Evolutionary conservation across 768 basidiomycete genomes (phyloP).

Genomic region (Mycena metata): DNA sequence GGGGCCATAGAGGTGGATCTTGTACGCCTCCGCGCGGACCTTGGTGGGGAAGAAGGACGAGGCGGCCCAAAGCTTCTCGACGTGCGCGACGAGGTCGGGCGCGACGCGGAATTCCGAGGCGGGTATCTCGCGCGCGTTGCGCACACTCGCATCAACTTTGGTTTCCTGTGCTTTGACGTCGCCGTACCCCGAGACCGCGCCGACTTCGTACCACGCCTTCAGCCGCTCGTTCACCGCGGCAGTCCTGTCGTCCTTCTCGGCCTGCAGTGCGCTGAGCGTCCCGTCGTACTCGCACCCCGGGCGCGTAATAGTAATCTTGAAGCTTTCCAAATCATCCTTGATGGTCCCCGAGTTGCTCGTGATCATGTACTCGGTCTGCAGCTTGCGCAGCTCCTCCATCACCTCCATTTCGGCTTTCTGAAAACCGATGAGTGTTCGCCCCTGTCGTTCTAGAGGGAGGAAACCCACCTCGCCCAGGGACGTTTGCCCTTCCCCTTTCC

Average conservation of each 20-base stretch:
- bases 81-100: constrained; percentile 26
- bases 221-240: too few species aligned
- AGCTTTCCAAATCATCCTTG: background rate
- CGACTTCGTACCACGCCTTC: constrained; percentile 31
- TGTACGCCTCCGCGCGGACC: constrained; percentile 48
- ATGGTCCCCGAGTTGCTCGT: background rate
- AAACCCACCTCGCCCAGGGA: too few species aligned
- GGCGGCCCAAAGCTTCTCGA: constrained; percentile 37
- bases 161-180: constrained; percentile 42
- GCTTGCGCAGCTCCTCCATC: too few species aligned
- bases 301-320: constrained; percentile 12
- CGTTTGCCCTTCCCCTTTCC: too few species aligned
- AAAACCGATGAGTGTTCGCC: too few species aligned
- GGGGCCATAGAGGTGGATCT: constrained; percentile 49
- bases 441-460: too few species aligned
- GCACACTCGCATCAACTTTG: constrained; percentile 38
- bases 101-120: constrained; percentile 39
- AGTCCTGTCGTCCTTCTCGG: background rate
- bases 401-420: too few species aligned
- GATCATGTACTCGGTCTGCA: background rate
- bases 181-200: constrained; percentile 42
- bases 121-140: constrained; percentile 44
- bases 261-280: too few species aligned
- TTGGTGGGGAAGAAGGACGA: constrained; percentile 39
- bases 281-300: constrained; percentile 14